Conservation (phyloP, 768 basidiomycete species). For the Coprinopsis marcescibilis region DNA sequence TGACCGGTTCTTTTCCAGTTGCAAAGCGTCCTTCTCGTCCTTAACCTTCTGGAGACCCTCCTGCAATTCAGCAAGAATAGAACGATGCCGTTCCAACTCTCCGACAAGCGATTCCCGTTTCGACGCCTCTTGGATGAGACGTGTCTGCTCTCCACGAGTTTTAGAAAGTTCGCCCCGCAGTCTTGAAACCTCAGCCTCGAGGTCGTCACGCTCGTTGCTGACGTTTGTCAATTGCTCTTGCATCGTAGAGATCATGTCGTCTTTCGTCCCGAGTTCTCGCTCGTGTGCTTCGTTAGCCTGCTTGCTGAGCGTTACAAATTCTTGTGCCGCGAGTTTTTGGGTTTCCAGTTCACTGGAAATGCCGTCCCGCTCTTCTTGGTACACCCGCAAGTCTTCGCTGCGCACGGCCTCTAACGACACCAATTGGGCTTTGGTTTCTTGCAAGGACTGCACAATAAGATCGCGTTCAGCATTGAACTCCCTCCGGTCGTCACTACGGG, state of each 20-base stretch:
- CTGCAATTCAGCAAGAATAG: conserved; percentile 69
- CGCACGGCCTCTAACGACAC: conserved; percentile 48
- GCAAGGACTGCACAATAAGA: too few species aligned
- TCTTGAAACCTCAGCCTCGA: conserved; percentile 42
- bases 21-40: conserved; percentile 76
- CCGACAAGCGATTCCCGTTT: conserved; percentile 67
- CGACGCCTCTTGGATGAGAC: conserved; percentile 65
- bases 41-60: conserved; percentile 72
- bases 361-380: conserved; percentile 42
- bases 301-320: conserved; percentile 41
- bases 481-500: conserved; percentile 16
- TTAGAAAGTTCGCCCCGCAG: conserved; percentile 56
- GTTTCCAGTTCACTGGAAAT: conserved; percentile 57
- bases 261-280: conserved; percentile 45
- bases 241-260: conserved; percentile 36
- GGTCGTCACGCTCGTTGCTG: conserved; percentile 37
- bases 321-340: conserved; percentile 48
- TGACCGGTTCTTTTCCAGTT: conserved; percentile 63
- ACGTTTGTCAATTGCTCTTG: conserved; percentile 45
- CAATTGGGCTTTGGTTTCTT: conserved; percentile 33
- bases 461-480: conserved; percentile 9
- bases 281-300: conserved; percentile 39
- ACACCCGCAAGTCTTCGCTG: conserved; percentile 38
- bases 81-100: conserved; percentile 76
- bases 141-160: conserved; percentile 53